phyloP scores from a whole-genome alignment of 192 early-diverging fungal species.

The Helicostylum pulchrum region DNA sequence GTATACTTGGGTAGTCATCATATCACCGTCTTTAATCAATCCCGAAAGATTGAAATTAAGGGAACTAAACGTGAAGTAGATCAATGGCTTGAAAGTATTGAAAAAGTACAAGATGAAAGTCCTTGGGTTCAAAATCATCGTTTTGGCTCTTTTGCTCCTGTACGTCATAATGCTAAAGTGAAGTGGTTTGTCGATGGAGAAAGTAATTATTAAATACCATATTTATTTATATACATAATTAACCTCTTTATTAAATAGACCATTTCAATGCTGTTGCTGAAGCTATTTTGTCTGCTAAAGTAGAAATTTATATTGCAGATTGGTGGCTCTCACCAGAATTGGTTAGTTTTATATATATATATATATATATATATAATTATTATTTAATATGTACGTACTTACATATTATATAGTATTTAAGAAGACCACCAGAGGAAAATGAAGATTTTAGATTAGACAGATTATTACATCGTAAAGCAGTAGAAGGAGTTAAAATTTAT shows the following conservation, averaged over 20 bases:
- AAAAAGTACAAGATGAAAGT: slow-evolving; percentile 53
- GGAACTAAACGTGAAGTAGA: slow-evolving; percentile 58
- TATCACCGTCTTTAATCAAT: slow-evolving; percentile 54
- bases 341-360: slow-evolving; percentile 26
- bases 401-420: slow-evolving; percentile 51
- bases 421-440: slow-evolving; percentile 65
- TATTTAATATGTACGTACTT: background rate
- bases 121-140: slow-evolving; percentile 65
- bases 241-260: slow-evolving; percentile 29
- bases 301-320: slow-evolving; percentile 68
- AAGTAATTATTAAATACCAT: slow-evolving; percentile 13
- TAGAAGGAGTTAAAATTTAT: slow-evolving; percentile 79
- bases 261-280: slow-evolving; percentile 71
- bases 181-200: slow-evolving; percentile 72
- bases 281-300: slow-evolving; percentile 64
- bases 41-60: slow-evolving; percentile 64
- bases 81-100: slow-evolving; percentile 61
- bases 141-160: slow-evolving; percentile 72
- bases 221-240: background rate
- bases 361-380: no score
- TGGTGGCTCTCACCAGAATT: slow-evolving; percentile 86
- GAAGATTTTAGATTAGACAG: slow-evolving; percentile 77
- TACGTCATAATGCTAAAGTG: slow-evolving; percentile 55
- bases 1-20: slow-evolving; percentile 51
- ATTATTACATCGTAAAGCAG: slow-evolving; percentile 71